Percentiles rank a stretch among this genome's conserved stretches.
Conservation (phyloP, 768 basidiomycete species). For the Phallus indusiatus region DNA sequence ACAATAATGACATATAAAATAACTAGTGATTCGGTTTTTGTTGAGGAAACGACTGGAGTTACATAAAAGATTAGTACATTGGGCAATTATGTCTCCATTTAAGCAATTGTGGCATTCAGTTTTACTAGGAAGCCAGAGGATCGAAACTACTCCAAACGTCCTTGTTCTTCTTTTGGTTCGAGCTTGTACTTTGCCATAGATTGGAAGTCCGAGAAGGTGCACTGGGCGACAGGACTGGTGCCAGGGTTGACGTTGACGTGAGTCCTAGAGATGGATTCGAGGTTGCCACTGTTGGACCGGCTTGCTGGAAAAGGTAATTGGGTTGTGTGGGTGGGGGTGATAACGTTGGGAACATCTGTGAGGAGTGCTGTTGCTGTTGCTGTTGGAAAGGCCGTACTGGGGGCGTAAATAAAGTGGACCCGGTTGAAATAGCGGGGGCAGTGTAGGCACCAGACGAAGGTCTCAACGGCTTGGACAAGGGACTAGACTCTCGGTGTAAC, state of each 20-base stretch:
- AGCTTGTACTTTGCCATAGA: slow-evolving; percentile 27
- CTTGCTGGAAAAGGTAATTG: slow-evolving; percentile 29
- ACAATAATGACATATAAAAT: background rate
- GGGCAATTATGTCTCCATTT: background rate
- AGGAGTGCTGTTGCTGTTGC: background rate
- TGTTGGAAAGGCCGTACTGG: slow-evolving; percentile 15
- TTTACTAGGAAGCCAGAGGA: slow-evolving; percentile 45
- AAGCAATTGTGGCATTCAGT: background rate
- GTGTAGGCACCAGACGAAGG: slow-evolving; percentile 10
- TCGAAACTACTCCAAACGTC: slow-evolving; percentile 80
- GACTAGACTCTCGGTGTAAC: slow-evolving; percentile 10
- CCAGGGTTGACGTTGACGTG: slow-evolving; percentile 18
- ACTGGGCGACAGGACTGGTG: slow-evolving; percentile 17
- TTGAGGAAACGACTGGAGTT: too few species aligned
- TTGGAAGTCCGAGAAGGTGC: slow-evolving; percentile 56
- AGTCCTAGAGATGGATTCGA: slow-evolving; percentile 14
- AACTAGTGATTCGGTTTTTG: background rate
- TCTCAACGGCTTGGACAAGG: slow-evolving; percentile 16
- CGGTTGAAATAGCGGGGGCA: slow-evolving; percentile 9
- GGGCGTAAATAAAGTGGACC: slow-evolving; percentile 11
- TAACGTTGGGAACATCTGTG: slow-evolving; percentile 10
- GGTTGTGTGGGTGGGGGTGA: slow-evolving; percentile 1
- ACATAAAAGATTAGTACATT: background rate
- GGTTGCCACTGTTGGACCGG: slow-evolving; percentile 41
- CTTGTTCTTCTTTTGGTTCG: slow-evolving; percentile 42